Evolutionary conservation across 352 stramenopile genomes (phyloP), one percentile per base, ranked within the genome.

Genomic region (Phytophthora crassamura): DNA sequence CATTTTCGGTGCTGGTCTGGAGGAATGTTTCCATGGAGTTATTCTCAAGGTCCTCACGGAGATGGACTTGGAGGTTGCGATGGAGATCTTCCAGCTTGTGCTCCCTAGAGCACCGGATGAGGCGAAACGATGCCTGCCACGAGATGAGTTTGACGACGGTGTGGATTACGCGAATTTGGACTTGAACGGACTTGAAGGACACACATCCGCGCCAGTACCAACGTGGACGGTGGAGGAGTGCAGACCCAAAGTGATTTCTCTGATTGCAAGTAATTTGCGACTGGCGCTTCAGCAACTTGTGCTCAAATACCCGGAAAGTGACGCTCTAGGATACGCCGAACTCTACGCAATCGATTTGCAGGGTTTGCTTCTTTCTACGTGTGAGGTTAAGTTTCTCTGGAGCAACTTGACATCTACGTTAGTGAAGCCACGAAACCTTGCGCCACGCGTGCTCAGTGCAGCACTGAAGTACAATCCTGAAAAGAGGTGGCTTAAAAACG

Each of bases 271-370:
- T 7, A 76, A 80, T 28, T 51, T 93, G 38, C 69, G 82, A 28
- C 14, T 81, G 0, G 49, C 57, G 0, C 39, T 94, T 4, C 86
- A 93, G 35, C 72, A 80, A 10, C 64, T 91, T 32, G 61, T 92
- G 28, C 70, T 92, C 30, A 74, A 78, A 8, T 86, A 86, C 16
- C 82, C 78, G 1, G 28, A 30, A 36, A 61, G 55, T 41, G 67
- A 69, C 7, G 55, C 64, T 28, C 56, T 52, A 34, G 59, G 46
- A 2, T 87, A 76, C 36, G 55, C 85, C 12, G 81, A 95, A 67
- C 43, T 88, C n/a, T 91, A 80, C 46, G 51, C 78, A 12, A 75
- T 93, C 38, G 84, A 95, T 60, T 63, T 93, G 42, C 58, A 93
- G 18, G 86, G 84, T 9, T 68, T 60, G 38, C 68, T 91, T 20